Evolutionary conservation across 2,329 filamentous ascomycete species (phyloP).

Genomic region (Aspergillus bombycis): DNA sequence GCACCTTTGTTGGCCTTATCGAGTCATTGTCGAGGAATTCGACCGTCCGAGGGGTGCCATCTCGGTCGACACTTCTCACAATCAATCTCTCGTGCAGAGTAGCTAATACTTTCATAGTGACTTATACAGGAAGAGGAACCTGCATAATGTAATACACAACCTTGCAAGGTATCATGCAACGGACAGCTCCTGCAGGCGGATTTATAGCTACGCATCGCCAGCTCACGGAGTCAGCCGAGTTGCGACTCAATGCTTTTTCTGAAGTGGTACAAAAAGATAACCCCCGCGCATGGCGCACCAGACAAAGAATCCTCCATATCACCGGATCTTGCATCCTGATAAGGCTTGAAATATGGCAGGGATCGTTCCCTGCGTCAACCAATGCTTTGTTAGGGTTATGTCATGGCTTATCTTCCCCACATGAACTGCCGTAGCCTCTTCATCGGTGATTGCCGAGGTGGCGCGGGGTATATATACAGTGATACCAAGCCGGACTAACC

Average conservation of each 20-base stretch:
- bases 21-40: constrained; percentile 45
- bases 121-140: neutral
- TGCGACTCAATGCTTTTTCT: neutral
- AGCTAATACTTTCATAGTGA: constrained; percentile 2
- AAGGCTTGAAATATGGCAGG: neutral
- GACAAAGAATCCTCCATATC: neutral
- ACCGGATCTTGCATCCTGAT: neutral
- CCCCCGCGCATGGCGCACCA: too few relatives aligned
- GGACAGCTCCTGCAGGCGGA: neutral
- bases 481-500: neutral
- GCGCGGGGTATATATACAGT: neutral
- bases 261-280: neutral
- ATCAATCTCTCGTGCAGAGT: constrained; percentile 19
- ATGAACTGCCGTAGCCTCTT: neutral
- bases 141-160: neutral
- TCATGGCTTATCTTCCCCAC: neutral
- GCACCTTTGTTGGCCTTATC: constrained; percentile 43
- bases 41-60: constrained; percentile 18
- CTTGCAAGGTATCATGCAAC: neutral
- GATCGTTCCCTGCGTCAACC: neutral
- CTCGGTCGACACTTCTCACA: constrained; percentile 23
- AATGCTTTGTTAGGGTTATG: neutral
- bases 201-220: neutral
- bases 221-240: neutral
- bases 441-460: neutral